phyloP scores from a whole-genome alignment of 352 stramenopile species.

The Pythium sukuiense region DNA sequence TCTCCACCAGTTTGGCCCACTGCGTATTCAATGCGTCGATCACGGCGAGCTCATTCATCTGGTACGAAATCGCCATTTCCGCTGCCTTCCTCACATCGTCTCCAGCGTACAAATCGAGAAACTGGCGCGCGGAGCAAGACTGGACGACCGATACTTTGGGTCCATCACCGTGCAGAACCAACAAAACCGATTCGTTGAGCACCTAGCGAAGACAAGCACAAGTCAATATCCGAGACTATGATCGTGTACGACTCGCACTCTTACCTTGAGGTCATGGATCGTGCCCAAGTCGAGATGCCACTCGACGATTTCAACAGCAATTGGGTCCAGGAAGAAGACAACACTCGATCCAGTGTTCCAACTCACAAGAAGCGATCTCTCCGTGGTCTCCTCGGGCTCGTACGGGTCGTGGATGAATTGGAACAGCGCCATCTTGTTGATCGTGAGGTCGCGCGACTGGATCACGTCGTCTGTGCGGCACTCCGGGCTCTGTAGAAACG shows the following conservation, averaged over 20 bases:
- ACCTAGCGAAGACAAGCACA: constrained; percentile 36
- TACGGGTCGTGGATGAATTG: constrained; percentile 69
- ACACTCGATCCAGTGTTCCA: constrained; percentile 82
- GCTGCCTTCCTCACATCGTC: constrained; percentile 64
- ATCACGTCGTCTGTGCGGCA: constrained; percentile 64
- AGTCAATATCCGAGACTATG: background rate
- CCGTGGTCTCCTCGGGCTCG: constrained; percentile 39
- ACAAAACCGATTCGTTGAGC: constrained; percentile 61
- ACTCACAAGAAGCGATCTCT: constrained; percentile 66
- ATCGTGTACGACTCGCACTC: too few relatives aligned
- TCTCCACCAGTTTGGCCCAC: constrained; percentile 39
- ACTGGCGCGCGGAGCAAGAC: constrained; percentile 69
- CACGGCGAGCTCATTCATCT: constrained; percentile 61
- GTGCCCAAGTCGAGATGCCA: constrained; percentile 86
- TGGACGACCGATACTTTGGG: constrained; percentile 75
- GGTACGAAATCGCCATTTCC: constrained; percentile 74
- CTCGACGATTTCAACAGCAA: constrained; percentile 82
- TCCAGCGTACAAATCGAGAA: constrained; percentile 67
- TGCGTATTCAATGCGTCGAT: constrained; percentile 53
- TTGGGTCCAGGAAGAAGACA: constrained; percentile 81
- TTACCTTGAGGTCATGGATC: constrained; percentile 84
- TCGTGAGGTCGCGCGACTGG: constrained; percentile 68
- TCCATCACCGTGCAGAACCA: constrained; percentile 71
- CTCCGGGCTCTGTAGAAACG: constrained; percentile 58
- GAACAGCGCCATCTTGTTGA: constrained; percentile 78